These are phyloP conservation scores for Fusarium haematococcum DNA, from an alignment of 2,329 filamentous ascomycete genomes.

Conservation along the genomic window DNA sequence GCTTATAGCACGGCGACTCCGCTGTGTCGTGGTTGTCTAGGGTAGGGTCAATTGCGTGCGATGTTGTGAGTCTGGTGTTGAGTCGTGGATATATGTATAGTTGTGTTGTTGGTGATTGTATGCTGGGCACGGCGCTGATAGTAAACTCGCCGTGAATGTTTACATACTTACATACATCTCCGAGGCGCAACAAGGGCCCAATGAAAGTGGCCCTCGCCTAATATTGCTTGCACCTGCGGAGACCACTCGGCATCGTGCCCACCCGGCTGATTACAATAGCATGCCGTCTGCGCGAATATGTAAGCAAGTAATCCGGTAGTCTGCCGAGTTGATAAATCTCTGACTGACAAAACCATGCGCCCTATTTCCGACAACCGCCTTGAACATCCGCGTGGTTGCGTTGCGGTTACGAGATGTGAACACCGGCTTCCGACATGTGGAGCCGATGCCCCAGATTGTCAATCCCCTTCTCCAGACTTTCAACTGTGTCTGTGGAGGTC, in stretches of 20 bases:
- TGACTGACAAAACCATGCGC: not conserved
- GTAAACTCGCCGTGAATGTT: not conserved
- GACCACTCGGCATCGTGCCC: not conserved
- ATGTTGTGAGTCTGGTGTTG: not conserved
- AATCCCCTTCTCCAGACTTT: not conserved
- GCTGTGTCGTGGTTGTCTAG: not conserved
- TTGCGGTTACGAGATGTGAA: not conserved
- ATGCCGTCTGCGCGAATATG: not conserved
- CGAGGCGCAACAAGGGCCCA: not conserved
- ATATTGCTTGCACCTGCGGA: not conserved
- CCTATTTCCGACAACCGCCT: not conserved
- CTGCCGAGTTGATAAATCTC: not conserved
- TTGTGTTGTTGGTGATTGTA: not conserved
- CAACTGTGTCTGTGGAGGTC: not conserved
- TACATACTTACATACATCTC: not conserved
- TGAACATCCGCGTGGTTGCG: not conserved
- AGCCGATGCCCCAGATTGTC: not conserved
- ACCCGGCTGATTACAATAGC: slow-evolving; percentile 5
- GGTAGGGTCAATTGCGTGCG: not conserved
- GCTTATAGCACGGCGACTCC: slow-evolving; percentile 7
- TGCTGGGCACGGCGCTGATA: not conserved
- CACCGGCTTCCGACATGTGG: not conserved
- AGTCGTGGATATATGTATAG: not conserved
- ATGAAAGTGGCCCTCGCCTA: not conserved
- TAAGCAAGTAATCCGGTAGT: not conserved